Conservation (phyloP, 2,329 filamentous ascomycete genomes). For the Ascochyta viciae-villosae region DNA sequence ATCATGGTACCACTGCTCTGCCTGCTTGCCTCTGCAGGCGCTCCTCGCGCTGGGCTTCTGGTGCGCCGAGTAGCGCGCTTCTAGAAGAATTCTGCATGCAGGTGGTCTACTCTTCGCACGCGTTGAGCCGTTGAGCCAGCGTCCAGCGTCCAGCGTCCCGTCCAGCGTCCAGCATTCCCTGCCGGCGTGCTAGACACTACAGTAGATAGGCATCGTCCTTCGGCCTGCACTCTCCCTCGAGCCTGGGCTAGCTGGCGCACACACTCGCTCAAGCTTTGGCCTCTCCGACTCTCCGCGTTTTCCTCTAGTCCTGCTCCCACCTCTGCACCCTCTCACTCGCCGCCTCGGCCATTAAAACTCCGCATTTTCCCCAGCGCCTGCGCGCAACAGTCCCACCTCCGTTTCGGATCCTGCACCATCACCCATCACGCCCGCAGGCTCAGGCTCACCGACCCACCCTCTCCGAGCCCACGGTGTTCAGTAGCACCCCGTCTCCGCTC, state of each 20-base stretch:
- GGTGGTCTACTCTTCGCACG: background rate
- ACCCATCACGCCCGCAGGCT: conserved; percentile 10
- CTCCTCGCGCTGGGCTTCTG: conserved; percentile 22
- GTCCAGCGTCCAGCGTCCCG: conserved; percentile 3
- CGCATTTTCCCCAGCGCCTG: conserved; percentile 14
- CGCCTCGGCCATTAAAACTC: conserved; percentile 14
- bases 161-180: conserved; percentile 5
- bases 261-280: conserved; percentile 21
- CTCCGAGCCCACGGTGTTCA: conserved; percentile 9
- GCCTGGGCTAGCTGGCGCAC: conserved; percentile 4
- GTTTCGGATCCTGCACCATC: conserved; percentile 15
- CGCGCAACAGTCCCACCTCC: conserved; percentile 9
- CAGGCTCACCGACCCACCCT: conserved; percentile 20
- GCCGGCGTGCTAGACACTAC: too few relatives aligned
- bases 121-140: conserved; percentile 13
- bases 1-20: too few relatives aligned
- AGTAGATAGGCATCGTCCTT: too few relatives aligned
- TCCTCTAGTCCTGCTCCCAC: conserved; percentile 30
- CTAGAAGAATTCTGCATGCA: conserved; percentile 29
- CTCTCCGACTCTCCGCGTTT: conserved; percentile 37
- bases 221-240: conserved; percentile 3
- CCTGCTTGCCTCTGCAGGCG: conserved; percentile 1
- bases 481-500: conserved; percentile 18
- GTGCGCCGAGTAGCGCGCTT: conserved; percentile 16
- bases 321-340: conserved; percentile 15